Conservation (phyloP, 139 green algal species). For the Protoeuglena noctilucae region DNA sequence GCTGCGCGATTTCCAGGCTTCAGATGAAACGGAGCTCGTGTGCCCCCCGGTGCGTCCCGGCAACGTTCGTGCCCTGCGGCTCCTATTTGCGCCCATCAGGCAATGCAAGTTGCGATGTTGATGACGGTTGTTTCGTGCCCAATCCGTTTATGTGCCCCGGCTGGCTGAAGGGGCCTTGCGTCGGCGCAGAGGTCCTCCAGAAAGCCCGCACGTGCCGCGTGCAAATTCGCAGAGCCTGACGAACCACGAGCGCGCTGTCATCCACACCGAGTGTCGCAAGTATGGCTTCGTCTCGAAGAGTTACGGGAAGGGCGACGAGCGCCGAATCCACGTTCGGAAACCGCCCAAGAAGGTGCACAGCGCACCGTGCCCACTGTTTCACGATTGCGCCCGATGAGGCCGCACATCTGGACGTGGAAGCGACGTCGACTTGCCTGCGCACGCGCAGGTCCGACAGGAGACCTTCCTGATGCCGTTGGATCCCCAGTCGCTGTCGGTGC, state of each 20-base stretch:
- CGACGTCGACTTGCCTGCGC: too few relatives aligned
- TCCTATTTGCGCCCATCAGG: neutral
- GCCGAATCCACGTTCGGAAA: conserved; percentile 20
- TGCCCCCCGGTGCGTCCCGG: neutral
- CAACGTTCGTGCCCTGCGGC: neutral
- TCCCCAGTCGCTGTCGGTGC: too few relatives aligned
- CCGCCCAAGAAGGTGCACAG: conserved; percentile 4
- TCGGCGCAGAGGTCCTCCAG: neutral
- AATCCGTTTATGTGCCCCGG: neutral
- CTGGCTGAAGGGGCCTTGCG: neutral
- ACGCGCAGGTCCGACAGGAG: too few relatives aligned
- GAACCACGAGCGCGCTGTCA: conserved; percentile 55
- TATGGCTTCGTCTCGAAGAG: conserved; percentile 39
- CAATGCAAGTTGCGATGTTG: neutral
- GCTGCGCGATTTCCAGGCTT: conserved; percentile 21
- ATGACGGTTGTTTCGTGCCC: neutral
- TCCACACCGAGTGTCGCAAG: conserved; percentile 46
- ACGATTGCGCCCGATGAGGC: too few relatives aligned
- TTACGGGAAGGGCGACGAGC: conserved; percentile 21
- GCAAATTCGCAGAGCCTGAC: conserved; percentile 36
- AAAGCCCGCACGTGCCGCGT: conserved; percentile 45
- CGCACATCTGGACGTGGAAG: too few relatives aligned
- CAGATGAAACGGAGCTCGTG: conserved; percentile 12
- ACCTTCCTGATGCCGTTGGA: too few relatives aligned
- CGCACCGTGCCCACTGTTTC: too few relatives aligned